Base-by-base conservation (phyloP, 2,329 filamentous ascomycete species). In the Botrytis fragariae region DNA sequence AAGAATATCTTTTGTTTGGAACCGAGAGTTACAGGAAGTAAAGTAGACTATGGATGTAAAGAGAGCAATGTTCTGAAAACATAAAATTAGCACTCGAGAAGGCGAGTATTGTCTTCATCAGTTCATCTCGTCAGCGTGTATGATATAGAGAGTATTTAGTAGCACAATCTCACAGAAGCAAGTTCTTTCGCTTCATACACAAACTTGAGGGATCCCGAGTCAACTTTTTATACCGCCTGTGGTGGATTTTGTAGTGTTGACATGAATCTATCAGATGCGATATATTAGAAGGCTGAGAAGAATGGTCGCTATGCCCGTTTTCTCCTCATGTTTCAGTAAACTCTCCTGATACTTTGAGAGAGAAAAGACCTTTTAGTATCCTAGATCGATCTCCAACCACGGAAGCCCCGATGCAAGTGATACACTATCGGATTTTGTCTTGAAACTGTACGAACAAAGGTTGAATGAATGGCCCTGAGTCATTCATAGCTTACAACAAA, bases 131-230 rank as follows among this genome's bases (percentile, higher is more conserved):
- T 14, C 22, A 5, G 10, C 10, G 48, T 51, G 4, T 51, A 51
- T n/a, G 0, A 6, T 14, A 7, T 4, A 25, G 22, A n/a, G 10
- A n/a, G 25, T n/a, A 14, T n/a, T 22, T 6, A 51, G 45, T 0
- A 10, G 25, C 5, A 4, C 25, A n/a, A 14, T 6, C 5, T n/a
- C 22, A 51, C 14, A 48, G 22, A 51, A 51, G 10, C 10, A 51
- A 51, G 4, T n/a, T 25, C 48, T 51, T 12, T 51, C 48, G 48
- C 48, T n/a, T n/a, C 6, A 51, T 14, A 14, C 48, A 25, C 25
- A 51, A 51, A 51, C 51, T 16, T 2, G 3, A 16, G 14, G 5
- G 25, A 54, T 54, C 6, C 14, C 4, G 51, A 16, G 25, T 18
- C 4, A 16, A 54, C 1, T 54, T 3, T 54, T 29, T n/a, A 5